These are phyloP conservation scores for Sphagnum tenellum DNA, from an alignment of 225 moss, liverwort and hornwort genomes.

Conservation along the genomic window DNA sequence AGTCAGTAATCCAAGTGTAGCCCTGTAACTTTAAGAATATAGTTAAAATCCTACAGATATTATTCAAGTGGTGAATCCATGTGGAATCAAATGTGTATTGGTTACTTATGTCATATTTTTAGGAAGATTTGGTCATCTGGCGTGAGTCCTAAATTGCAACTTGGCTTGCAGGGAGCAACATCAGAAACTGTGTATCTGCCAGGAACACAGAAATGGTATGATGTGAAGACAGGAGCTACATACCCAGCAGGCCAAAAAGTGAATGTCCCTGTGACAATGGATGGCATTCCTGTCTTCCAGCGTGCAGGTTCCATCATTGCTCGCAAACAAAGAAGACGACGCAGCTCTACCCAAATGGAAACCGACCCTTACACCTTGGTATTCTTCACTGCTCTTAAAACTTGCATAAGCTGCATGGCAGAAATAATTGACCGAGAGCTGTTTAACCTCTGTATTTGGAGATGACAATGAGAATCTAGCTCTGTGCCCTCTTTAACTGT, in stretches of 20 bases:
- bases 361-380: slow-evolving; percentile 97
- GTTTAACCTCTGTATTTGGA: too few species aligned
- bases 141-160: too few species aligned
- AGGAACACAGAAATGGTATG: slow-evolving; percentile 75
- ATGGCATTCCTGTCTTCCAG: slow-evolving; percentile 82
- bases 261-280: slow-evolving; percentile 57
- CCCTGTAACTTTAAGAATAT: too few species aligned
- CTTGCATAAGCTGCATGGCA: too few species aligned
- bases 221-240: slow-evolving; percentile 56
- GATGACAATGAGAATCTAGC: too few species aligned
- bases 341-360: slow-evolving; percentile 95
- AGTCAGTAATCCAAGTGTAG: too few species aligned
- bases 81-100: not conserved
- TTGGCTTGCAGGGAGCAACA: slow-evolving; percentile 50
- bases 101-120: slow-evolving; percentile 9
- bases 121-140: too few species aligned
- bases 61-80: too few species aligned
- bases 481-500: too few species aligned
- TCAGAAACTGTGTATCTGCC: slow-evolving; percentile 87
- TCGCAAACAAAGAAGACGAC: slow-evolving; percentile 77
- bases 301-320: slow-evolving; percentile 94
- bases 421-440: too few species aligned
- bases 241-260: slow-evolving; percentile 61
- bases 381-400: slow-evolving; percentile 1
- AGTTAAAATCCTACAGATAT: too few species aligned